Percentiles rank a stretch among this genome's conserved stretches.
Conservation (phyloP, 164 flowering plant species). For the Piper betle region DNA sequence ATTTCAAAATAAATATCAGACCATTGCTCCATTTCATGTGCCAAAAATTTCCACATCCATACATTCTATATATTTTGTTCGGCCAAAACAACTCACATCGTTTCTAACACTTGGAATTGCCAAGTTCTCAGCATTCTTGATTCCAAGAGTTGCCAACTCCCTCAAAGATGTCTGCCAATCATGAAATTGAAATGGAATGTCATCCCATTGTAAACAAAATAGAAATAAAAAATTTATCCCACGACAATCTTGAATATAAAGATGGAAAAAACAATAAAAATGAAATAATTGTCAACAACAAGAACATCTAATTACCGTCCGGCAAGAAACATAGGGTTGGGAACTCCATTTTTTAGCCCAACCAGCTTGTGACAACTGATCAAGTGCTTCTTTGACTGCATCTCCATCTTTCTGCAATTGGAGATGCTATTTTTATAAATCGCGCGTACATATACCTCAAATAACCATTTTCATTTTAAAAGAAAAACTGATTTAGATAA, state of each 20-base stretch:
- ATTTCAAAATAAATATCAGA: neutral
- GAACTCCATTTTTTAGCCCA: conserved; percentile 96
- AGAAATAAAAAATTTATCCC: neutral
- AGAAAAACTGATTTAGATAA: neutral
- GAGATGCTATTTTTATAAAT: neutral
- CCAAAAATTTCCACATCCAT: no score
- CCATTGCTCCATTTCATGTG: neutral
- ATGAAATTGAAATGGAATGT: conserved; percentile 5
- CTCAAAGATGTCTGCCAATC: conserved; percentile 65
- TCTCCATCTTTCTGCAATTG: conserved; percentile 73
- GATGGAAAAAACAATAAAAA: neutral
- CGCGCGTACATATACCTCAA: neutral
- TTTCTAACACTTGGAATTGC: conserved; percentile 96
- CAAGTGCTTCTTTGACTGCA: conserved; percentile 77
- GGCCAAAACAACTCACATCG: conserved; percentile 51
- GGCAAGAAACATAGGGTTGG: conserved; percentile 88
- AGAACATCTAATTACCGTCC: conserved; percentile 47
- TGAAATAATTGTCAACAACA: neutral
- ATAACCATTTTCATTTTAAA: no score
- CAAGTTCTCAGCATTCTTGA: conserved; percentile 84
- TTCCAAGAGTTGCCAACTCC: conserved; percentile 83
- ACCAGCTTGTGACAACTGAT: conserved; percentile 65
- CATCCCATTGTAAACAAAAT: conserved; percentile 3
- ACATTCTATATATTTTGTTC: no score
- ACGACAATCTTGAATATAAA: neutral